Percentiles rank a stretch among this genome's conserved stretches.
phyloP scores from a whole-genome alignment of 2,329 filamentous ascomycete genomes.

The Ustilaginoidea virens region DNA sequence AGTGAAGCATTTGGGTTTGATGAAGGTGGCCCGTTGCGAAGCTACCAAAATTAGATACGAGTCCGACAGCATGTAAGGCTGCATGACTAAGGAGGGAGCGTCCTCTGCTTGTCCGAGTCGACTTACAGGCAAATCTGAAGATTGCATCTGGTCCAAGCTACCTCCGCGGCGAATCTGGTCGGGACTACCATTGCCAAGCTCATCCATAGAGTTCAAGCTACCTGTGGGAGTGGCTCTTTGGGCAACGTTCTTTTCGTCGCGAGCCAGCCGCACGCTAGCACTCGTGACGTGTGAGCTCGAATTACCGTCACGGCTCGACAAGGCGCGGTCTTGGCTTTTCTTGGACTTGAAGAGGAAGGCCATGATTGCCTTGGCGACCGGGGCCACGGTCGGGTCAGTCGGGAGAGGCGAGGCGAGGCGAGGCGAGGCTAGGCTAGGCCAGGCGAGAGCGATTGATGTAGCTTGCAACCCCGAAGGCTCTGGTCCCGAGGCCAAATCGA shows the following conservation, averaged over 20 bases:
- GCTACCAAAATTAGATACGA: slow-evolving; percentile 24
- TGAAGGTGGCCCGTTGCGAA: slow-evolving; percentile 35
- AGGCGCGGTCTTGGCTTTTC: slow-evolving; percentile 51
- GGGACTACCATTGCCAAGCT: slow-evolving; percentile 41
- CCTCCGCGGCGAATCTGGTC: slow-evolving; percentile 45
- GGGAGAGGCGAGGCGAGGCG: background rate
- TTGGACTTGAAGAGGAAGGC: slow-evolving; percentile 75
- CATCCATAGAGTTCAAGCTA: slow-evolving; percentile 59
- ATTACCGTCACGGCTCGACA: slow-evolving; percentile 38
- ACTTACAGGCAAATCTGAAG: slow-evolving; percentile 27
- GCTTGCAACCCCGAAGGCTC: too few species aligned
- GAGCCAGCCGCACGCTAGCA: slow-evolving; percentile 26
- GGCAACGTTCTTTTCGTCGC: slow-evolving; percentile 37
- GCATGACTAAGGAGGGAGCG: too few species aligned
- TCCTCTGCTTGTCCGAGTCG: background rate
- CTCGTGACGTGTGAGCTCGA: slow-evolving; percentile 31
- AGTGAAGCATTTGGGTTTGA: slow-evolving; percentile 58
- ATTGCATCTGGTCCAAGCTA: slow-evolving; percentile 31
- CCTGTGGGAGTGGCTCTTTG: slow-evolving; percentile 60
- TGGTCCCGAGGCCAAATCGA: background rate
- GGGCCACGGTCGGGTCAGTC: slow-evolving; percentile 16
- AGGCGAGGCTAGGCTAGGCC: too few species aligned
- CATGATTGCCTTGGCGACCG: slow-evolving; percentile 40
- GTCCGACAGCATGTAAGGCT: background rate
- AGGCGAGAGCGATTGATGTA: too few species aligned